Evolutionary conservation across 2,329 filamentous ascomycete genomes (phyloP), one percentile per base, ranked within the genome.

Genomic region (Exophiala spinifera): DNA sequence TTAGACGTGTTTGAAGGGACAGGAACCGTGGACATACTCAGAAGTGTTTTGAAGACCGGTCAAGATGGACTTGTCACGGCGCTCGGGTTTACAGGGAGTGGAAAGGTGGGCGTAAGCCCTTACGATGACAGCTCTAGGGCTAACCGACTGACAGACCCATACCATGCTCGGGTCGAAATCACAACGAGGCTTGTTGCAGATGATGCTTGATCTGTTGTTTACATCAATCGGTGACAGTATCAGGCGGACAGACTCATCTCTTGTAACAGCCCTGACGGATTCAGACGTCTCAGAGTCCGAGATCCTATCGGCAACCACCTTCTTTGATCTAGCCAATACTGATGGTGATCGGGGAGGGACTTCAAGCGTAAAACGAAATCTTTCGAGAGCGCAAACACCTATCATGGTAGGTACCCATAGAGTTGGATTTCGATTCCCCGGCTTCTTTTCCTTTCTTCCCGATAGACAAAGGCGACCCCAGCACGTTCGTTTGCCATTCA

Each of bases 21-120:
- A 0, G 86, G 87, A 20, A 55, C 56, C 4, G 59, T 56, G 11
- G 62, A 65, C 15, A 61, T 55, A 34, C 82, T 96, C 42, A 85
- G 92, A 64, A 90, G 89, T 17, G 91, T 96, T 3, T 69, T 99
- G 31, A 82, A 85, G 47, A 87, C 94, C 60, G 90, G 91, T 15
- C 86, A 90, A 61, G 92, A 97, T 79, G 91, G 89, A 8, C 75
- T 97, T 52, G 76, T 99, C 50, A 94, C 94, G 25, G 97, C 94
- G 5, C 72, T 99, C 54, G 94, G 94, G 14, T 91, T 96, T 40
- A 96, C 92, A 6, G 94, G 94, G 11, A 96, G 91, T 46, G 94
- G 94, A 70, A 99, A 99, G 85, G 92, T 95, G 53, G 4, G 23
- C 8, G 8, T 25, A 4, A 5, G 23, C 8, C 23, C 8, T 4